Conservation (phyloP, 2,329 filamentous ascomycete genomes). For the Fusarium liriodendri region DNA sequence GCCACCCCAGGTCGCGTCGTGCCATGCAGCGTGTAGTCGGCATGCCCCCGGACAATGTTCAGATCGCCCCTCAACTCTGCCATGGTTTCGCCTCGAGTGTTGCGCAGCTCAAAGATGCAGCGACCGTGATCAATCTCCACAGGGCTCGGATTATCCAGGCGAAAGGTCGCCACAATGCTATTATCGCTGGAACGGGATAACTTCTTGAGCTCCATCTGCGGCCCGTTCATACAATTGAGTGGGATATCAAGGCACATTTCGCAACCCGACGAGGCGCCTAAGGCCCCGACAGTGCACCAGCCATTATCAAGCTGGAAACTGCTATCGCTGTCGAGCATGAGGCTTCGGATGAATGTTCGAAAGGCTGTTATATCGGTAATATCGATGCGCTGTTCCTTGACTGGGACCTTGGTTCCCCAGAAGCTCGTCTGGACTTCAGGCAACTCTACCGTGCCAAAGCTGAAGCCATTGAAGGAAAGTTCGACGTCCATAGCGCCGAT, state of each 20-base stretch:
- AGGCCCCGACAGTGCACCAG: conserved; percentile 40
- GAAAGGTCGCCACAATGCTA: conserved; percentile 36
- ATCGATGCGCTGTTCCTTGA: conserved; percentile 42
- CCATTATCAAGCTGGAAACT: conserved; percentile 45
- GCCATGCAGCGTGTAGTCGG: conserved; percentile 45
- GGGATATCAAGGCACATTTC: conserved; percentile 41
- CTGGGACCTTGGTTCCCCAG: conserved; percentile 42
- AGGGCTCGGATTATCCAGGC: conserved; percentile 45
- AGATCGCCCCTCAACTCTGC: conserved; percentile 45
- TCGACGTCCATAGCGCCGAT: conserved; percentile 45
- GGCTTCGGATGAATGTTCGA: conserved; percentile 46
- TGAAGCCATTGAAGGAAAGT: conserved; percentile 44
- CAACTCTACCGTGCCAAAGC: conserved; percentile 46
- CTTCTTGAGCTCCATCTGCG: conserved; percentile 35
- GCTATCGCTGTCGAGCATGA: conserved; percentile 44
- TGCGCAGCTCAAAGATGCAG: conserved; percentile 48
- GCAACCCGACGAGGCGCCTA: conserved; percentile 37
- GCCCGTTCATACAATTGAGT: conserved; percentile 44
- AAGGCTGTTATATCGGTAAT: conserved; percentile 46
- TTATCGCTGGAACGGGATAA: conserved; percentile 28
- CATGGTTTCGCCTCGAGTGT: conserved; percentile 39
- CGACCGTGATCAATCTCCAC: conserved; percentile 48
- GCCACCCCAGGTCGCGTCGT: conserved; percentile 19
- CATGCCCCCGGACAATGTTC: conserved; percentile 42
- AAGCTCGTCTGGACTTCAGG: conserved; percentile 45